Evolutionary conservation across 768 basidiomycete species (phyloP), one percentile per base, ranked within the genome.

Genomic region (Kwoniella bestiolae): DNA sequence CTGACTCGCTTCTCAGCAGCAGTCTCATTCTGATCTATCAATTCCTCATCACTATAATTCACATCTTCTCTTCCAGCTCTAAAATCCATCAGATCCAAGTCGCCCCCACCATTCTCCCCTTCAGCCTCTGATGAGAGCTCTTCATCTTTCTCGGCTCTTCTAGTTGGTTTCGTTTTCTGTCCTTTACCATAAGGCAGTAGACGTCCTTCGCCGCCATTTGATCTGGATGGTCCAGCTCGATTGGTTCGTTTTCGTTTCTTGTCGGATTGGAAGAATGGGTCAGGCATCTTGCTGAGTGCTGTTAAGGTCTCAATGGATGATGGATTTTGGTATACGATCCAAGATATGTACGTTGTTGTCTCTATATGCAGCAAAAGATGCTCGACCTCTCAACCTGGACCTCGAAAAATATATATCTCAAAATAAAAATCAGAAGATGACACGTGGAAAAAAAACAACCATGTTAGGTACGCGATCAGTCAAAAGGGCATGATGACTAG

Each of bases 1-100:
- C 96, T 83, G 21, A 99, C 84, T 65, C 96, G 84, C 82, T 98
- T 99, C 84, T 93, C 88, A 0, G 92, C 93, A 2, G 93, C 91
- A 4, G 93, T 95, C 82, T 97, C 95, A 68, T 88, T 84, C 69
- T 88, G 86, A 71, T 94, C 89, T 72, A 96, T 93, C 26, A 69
- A 60, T 57, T 78, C 75, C 45, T 93, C 92, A 5, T 87, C 90
- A 70, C 90, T 90, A 28, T 83, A 85, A 2, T 84, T 85, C 16
- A 81, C 84, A 66, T 88, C 88, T 28, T 83, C 81, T 63, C 86
- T 85, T 35, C 84, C 84, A 9, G 80, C 82, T 45, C 87, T 83
- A 68, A 93, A 82, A 77, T 94, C 91, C 83, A 93, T 85, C 76
- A 90, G 88, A 72, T 90, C 90, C 56, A 92, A 31, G 67, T 79